phyloP scores from a whole-genome alignment of 2,329 filamentous ascomycete genomes.

The Cercospora beticola region DNA sequence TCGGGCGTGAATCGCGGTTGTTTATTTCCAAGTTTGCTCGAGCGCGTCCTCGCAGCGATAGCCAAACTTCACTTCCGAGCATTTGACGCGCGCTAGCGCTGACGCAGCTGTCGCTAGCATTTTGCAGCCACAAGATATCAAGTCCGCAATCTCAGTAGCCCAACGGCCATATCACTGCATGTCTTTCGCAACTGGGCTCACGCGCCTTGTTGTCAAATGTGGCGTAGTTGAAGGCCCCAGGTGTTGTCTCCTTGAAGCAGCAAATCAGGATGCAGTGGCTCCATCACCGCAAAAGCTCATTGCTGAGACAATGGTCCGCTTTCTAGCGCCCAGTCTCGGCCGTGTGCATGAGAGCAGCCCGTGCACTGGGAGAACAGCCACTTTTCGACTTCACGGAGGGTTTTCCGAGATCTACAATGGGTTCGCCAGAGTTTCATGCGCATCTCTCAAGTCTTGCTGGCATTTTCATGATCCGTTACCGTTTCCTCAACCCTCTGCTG shows the following conservation, averaged over 20 bases:
- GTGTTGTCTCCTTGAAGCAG: background rate
- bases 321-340: background rate
- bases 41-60: background rate
- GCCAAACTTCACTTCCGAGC: constrained; percentile 1
- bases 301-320: background rate
- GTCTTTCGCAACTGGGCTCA: background rate
- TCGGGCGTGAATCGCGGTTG: background rate
- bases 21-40: constrained; percentile 4
- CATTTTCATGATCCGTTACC: background rate
- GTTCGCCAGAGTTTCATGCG: background rate
- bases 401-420: background rate
- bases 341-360: background rate
- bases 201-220: background rate
- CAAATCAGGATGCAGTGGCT: background rate
- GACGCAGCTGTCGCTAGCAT: background rate
- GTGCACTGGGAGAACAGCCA: background rate
- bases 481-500: constrained; percentile 21
- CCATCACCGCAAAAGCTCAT: background rate
- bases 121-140: background rate
- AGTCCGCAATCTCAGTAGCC: background rate
- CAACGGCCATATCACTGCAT: background rate
- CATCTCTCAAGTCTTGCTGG: background rate
- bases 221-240: background rate
- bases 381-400: background rate
- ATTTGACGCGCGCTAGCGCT: background rate